Base-by-base conservation (phyloP, 495 filamentous ascomycete genomes). In the Hyaloscypha variabilis region DNA sequence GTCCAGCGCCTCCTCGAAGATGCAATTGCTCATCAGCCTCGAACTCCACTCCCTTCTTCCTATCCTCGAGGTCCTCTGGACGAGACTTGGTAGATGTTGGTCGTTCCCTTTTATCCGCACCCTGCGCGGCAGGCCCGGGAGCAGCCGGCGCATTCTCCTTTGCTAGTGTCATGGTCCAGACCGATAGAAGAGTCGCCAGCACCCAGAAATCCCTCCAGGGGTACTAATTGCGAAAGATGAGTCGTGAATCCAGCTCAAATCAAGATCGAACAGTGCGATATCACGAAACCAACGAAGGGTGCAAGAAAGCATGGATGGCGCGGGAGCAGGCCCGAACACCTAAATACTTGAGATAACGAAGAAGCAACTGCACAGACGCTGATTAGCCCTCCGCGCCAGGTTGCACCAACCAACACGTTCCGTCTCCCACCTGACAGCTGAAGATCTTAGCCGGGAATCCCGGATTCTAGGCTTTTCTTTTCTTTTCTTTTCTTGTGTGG, bases 281-380 rank as follows among this genome's bases (percentile, higher is more conserved):
- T 46, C 2, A 46, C 39, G 39, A 11, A 10, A 8, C 8, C 6
- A 46, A 46, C 11, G 13, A 3, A 46, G 39, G 10, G 6, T 3
- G 6, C 39, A 46, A 46, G 31, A 36, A 46, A 46, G 39, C 39
- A 46, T 46, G 13, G 39, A 46, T 46, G 1, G 39, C 19, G 14
- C 1, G 39, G 39, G 39, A 3, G 39, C 39, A 19, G 39, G 39
- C 19, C 39, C 39, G 39, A 46, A 46, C 39, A 4, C 39, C 3
- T 46, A 46, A 46, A 46, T 46, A 46, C 39, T 46, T 14, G 6
- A 46, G 39, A 46, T 19, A 46, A 46, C 17, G 39, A 46, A 46
- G 39, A 46, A 46, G 39, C 39, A 46, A 46, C 39, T 46, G 39
- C 39, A 46, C 39, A 46, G 39, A 46, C 17, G 39, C 39, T 46